These are phyloP conservation scores for Talaromyces borbonicus DNA, from an alignment of 495 filamentous ascomycete species.

Conservation along the genomic window DNA sequence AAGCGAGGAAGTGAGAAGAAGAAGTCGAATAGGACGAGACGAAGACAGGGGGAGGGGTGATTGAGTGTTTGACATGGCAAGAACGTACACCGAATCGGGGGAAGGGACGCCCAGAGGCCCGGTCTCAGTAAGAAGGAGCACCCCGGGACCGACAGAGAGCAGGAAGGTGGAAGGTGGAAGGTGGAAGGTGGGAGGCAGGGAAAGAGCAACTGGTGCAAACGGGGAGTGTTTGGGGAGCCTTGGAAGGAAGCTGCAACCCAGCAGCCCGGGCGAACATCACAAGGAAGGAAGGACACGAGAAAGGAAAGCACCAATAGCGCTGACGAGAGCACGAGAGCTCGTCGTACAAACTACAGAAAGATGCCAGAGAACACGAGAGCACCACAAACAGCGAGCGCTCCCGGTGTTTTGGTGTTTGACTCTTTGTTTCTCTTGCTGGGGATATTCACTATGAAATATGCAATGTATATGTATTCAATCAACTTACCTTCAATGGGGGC, in stretches of 20 bases:
- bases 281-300: slow-evolving; percentile 6
- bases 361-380: no score
- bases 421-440: not conserved
- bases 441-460: not conserved
- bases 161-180: not conserved
- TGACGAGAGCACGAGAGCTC: not conserved
- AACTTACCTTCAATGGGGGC: not conserved
- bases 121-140: no score
- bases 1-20: not conserved
- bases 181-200: not conserved
- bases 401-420: no score
- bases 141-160: no score
- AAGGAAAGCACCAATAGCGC: not conserved
- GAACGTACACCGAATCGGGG: no score
- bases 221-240: no score
- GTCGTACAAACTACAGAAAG: no score
- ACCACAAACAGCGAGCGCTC: no score
- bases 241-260: not conserved
- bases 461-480: not conserved
- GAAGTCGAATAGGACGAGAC: not conserved
- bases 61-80: not conserved
- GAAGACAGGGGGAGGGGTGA: not conserved
- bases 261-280: no score
- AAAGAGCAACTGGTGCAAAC: no score
- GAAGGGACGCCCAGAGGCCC: no score